A percentile compares a stretch with the other conserved stretches of the same genome.
Conservation (phyloP, 305 asterid species). For the Solanum hybrid region DNA sequence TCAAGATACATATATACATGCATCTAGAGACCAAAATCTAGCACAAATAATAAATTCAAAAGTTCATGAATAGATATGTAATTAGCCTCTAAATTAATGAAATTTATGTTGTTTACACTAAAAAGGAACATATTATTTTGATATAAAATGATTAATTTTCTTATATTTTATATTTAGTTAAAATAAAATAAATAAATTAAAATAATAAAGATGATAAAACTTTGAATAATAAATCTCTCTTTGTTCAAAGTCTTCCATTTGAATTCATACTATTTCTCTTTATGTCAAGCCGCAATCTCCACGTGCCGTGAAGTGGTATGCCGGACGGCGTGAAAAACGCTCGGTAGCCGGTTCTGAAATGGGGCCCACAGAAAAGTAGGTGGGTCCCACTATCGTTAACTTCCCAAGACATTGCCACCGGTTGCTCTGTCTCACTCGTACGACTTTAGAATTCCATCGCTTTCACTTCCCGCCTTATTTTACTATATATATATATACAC, state of each 20-base stretch:
- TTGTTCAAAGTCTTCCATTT: background rate
- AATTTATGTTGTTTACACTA: no score
- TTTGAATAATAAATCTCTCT: background rate
- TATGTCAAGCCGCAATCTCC: background rate
- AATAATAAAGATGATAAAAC: background rate
- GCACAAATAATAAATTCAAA: background rate
- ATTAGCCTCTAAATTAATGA: background rate
- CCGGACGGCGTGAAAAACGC: background rate
- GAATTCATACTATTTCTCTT: background rate
- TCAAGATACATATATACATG: background rate
- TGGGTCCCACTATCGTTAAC: background rate
- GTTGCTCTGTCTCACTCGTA: background rate
- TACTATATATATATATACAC: background rate
- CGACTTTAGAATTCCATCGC: background rate
- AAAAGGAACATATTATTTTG: background rate
- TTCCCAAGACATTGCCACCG: background rate
- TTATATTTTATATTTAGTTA: no score
- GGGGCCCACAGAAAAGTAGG: background rate
- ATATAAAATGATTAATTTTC: no score
- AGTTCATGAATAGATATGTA: no score
- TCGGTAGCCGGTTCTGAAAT: background rate
- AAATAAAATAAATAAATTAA: no score
- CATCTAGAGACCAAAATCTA: background rate
- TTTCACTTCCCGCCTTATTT: background rate
- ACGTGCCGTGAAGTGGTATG: background rate